Conservation (phyloP, 2,329 filamentous ascomycete species). For the Sphaerulina populicola region DNA sequence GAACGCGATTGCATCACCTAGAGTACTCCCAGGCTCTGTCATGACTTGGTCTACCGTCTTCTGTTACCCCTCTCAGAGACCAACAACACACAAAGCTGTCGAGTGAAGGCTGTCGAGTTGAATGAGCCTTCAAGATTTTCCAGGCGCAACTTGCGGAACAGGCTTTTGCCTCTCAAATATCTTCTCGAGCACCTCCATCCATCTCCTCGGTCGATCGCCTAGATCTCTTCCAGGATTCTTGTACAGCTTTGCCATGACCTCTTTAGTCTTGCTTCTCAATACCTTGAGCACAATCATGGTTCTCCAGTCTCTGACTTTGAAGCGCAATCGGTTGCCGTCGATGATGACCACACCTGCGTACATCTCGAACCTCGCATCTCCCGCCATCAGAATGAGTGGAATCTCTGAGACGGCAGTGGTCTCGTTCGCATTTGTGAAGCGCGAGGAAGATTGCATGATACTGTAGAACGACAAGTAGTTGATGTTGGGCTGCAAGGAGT, state of each 20-base stretch:
- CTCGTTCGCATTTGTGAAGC: slow-evolving; percentile 81
- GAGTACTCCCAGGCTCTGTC: too few relatives aligned
- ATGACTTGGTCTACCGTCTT: neutral
- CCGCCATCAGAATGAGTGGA: slow-evolving; percentile 73
- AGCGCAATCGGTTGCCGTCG: slow-evolving; percentile 78
- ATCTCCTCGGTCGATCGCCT: slow-evolving; percentile 35
- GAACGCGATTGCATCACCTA: too few relatives aligned
- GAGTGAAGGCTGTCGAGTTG: too few relatives aligned
- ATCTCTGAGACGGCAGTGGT: slow-evolving; percentile 60
- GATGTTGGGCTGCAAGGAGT: slow-evolving; percentile 39
- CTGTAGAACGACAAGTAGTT: slow-evolving; percentile 92
- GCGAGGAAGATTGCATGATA: slow-evolving; percentile 85
- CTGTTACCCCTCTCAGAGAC: neutral
- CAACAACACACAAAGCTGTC: neutral
- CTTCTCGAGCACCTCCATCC: slow-evolving; percentile 34
- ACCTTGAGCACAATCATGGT: slow-evolving; percentile 81
- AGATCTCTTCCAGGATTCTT: slow-evolving; percentile 42
- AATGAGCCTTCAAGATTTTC: neutral
- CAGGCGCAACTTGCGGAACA: neutral
- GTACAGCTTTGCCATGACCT: slow-evolving; percentile 65
- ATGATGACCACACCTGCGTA: slow-evolving; percentile 79
- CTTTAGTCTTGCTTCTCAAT: slow-evolving; percentile 62
- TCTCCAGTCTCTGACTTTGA: slow-evolving; percentile 81
- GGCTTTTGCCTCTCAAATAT: slow-evolving; percentile 25
- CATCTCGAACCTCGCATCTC: slow-evolving; percentile 83